Conservation (phyloP, 306 rosid genomes). For the Prunus dulcis region DNA sequence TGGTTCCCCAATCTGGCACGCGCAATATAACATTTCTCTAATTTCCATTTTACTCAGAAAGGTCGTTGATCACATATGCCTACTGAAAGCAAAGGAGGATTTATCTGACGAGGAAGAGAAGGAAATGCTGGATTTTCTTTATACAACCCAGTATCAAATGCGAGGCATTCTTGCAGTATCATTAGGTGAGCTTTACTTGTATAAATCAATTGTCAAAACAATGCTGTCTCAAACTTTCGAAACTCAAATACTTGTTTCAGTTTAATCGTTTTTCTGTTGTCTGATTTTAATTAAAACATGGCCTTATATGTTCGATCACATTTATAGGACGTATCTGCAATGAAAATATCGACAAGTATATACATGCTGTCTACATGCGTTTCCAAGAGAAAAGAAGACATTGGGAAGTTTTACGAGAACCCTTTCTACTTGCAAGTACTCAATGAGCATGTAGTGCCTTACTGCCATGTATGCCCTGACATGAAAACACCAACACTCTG, state of each 20-base stretch:
- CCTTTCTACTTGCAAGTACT: constrained; percentile 75
- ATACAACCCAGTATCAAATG: constrained; percentile 96
- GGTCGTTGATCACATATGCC: constrained; percentile 74
- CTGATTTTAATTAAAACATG: neutral
- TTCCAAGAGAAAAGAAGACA: constrained; percentile 72
- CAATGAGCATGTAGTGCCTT: constrained; percentile 70
- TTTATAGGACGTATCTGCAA: constrained; percentile 60
- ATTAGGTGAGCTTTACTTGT: constrained; percentile 48
- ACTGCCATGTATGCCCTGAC: constrained; percentile 99
- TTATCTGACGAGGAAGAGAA: constrained; percentile 70
- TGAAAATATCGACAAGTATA: constrained; percentile 47
- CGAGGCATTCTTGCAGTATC: constrained; percentile 82
- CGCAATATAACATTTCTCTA: neutral
- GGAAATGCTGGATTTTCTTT: constrained; percentile 87
- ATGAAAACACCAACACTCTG: constrained; percentile 86
- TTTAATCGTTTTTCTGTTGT: neutral
- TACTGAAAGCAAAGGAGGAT: constrained; percentile 61
- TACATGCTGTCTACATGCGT: constrained; percentile 72
- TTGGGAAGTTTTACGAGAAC: constrained; percentile 60
- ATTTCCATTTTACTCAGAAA: constrained; percentile 35
- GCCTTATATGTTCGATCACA: constrained; percentile 8
- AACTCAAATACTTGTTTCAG: neutral
- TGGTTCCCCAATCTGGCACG: neutral
- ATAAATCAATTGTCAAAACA: too few relatives aligned
- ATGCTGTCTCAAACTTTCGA: neutral